Evolutionary conservation across 495 filamentous ascomycete species (phyloP), one percentile per base, ranked within the genome.

Genomic region (Friedmanniomyces simplex): DNA sequence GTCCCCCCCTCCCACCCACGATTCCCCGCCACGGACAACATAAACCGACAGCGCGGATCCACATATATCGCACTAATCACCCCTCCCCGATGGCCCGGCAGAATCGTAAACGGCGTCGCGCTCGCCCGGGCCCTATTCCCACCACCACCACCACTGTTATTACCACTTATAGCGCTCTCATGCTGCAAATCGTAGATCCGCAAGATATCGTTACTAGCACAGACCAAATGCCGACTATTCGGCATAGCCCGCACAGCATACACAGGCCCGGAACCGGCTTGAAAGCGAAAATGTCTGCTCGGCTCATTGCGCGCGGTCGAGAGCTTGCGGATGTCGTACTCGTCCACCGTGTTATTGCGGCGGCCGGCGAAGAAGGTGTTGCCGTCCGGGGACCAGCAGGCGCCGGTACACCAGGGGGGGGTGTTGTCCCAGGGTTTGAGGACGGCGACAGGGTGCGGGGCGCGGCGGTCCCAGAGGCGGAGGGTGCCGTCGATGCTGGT

Each of bases 381-480:
- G 25, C 93, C 93, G 71, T 95, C 87, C 1, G 90, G 90, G 58
- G 85, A 90, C 93, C 94, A 98, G 71, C 88, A 94, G n/a, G 89
- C 89, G 59, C 85, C 88, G 85, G 95, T 97, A 70, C 91, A 96
- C 94, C 94, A 98, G 10, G 90, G 93, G 2, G 94, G 90, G 7
- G 85, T 83, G 51, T 86, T 85, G 22, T 73, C 76, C 11, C 77
- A 74, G 52, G 86, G 85, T 16, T 74, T 75, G 50, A 96, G 89
- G 36, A 82, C 79, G 28, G 94, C 89, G 13, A 96, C 74, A 2
- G 94, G 85, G 53, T 83, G 78, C 13, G 78, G 80, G 60, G 85
- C 78, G 18, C 93, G 81, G 41, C 90, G 80, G 67, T 98, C 93
- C 91, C 93, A 98, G 56, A 98, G 75, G 24, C 87, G 83, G 54